phyloP scores from a whole-genome alignment of 768 basidiomycete genomes.

The Tulasnella calospora region DNA sequence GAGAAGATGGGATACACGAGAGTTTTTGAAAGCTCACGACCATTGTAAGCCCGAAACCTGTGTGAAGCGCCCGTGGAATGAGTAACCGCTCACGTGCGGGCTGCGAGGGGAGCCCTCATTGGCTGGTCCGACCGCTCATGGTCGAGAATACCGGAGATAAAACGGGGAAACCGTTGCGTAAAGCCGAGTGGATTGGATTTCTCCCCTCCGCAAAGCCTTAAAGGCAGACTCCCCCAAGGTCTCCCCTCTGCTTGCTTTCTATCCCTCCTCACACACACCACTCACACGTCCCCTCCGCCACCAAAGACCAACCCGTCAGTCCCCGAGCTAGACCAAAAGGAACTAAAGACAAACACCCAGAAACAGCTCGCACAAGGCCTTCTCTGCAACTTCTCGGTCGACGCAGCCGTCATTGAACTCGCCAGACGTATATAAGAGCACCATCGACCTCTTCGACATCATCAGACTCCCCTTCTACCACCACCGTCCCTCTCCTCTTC shows the following conservation, averaged over 20 bases:
- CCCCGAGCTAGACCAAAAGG: neutral
- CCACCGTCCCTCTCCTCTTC: neutral
- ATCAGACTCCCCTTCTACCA: neutral
- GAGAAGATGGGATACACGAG: too few species aligned
- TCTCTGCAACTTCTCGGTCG: neutral
- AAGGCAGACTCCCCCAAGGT: neutral
- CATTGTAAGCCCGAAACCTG: too few species aligned
- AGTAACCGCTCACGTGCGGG: too few species aligned
- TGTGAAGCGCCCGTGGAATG: too few species aligned
- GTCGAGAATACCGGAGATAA: too few species aligned
- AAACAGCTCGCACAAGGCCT: neutral
- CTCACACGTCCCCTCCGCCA: neutral
- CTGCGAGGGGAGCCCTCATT: too few species aligned
- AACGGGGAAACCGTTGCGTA: too few species aligned
- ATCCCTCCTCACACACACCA: neutral
- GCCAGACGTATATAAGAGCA: neutral
- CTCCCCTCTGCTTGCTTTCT: neutral
- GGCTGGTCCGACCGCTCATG: too few species aligned
- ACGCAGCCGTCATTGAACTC: neutral
- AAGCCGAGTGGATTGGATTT: too few species aligned
- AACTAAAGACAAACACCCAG: neutral
- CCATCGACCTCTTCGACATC: neutral
- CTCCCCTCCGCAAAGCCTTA: neutral
- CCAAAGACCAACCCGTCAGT: neutral
- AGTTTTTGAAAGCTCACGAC: too few species aligned